A percentile compares a stretch with the other conserved stretches of the same genome.
Conservation (phyloP, 192 early-diverging fungal genomes). For the Coemansia sp. region DNA sequence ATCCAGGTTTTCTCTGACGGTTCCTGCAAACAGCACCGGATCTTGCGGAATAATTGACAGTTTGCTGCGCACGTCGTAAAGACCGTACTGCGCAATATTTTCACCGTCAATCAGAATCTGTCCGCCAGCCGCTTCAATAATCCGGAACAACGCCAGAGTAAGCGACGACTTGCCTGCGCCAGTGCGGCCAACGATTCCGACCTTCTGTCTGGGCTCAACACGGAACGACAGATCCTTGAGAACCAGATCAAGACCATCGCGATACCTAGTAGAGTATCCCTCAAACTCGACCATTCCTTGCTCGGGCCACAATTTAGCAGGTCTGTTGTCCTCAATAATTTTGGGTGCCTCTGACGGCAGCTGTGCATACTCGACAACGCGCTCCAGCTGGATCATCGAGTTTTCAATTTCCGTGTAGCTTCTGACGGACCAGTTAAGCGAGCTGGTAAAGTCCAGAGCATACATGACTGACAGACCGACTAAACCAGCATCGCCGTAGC, state of each 20-base stretch:
- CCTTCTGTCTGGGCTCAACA: slow-evolving; percentile 56
- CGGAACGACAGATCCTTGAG: slow-evolving; percentile 48
- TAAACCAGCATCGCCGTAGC: slow-evolving; percentile 59
- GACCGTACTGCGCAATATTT: slow-evolving; percentile 71
- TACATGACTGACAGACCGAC: slow-evolving; percentile 83
- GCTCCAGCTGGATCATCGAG: slow-evolving; percentile 68
- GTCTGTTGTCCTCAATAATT: slow-evolving; percentile 36
- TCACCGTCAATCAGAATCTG: slow-evolving; percentile 77
- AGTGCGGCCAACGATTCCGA: slow-evolving; percentile 68
- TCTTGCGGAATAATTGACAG: slow-evolving; percentile 84
- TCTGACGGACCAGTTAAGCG: slow-evolving; percentile 79
- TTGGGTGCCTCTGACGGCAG: slow-evolving; percentile 44
- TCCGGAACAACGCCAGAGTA: slow-evolving; percentile 74
- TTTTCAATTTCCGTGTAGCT: slow-evolving; percentile 74
- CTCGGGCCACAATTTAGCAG: slow-evolving; percentile 61
- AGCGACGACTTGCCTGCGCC: slow-evolving; percentile 85
- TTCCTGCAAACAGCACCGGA: slow-evolving; percentile 70
- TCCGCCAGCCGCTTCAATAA: slow-evolving; percentile 68
- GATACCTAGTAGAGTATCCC: slow-evolving; percentile 59
- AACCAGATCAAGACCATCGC: slow-evolving; percentile 56
- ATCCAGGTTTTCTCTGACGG: slow-evolving; percentile 84
- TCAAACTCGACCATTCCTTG: slow-evolving; percentile 57
- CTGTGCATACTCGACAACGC: slow-evolving; percentile 53
- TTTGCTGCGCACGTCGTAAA: slow-evolving; percentile 71
- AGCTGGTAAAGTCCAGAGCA: slow-evolving; percentile 75